Evolutionary conservation across 2,329 filamentous ascomycete genomes (phyloP).

Genomic region (Cytospora paraplurivora): DNA sequence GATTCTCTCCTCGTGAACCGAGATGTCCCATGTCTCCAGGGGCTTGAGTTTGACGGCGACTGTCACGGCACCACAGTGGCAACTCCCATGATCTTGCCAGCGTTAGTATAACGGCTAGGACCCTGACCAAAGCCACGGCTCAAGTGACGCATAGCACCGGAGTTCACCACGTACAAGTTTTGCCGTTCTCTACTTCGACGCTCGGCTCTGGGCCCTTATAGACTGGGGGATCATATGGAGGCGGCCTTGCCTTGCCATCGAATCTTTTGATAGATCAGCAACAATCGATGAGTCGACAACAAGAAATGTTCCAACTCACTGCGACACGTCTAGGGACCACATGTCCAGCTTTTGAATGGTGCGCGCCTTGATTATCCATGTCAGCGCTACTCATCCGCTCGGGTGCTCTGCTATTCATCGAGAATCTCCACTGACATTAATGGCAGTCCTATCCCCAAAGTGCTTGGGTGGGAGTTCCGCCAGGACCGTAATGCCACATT

Average conservation of each 20-base stretch:
- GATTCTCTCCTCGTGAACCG: constrained; percentile 33
- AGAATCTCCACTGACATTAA: constrained; percentile 46
- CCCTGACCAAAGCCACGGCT: background rate
- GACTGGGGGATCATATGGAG: constrained; percentile 39
- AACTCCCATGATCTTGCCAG: constrained; percentile 47
- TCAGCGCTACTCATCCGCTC: constrained; percentile 17
- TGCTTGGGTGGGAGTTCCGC: constrained; percentile 36
- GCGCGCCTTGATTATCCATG: constrained; percentile 13
- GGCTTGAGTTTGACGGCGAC: constrained; percentile 45
- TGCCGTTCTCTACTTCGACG: constrained; percentile 40
- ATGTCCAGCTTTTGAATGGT: constrained; percentile 22
- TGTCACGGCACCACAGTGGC: constrained; percentile 55
- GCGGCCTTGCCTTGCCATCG: constrained; percentile 41
- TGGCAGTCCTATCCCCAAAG: constrained; percentile 36
- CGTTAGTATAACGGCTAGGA: background rate
- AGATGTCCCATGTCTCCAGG: constrained; percentile 41
- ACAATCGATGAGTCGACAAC: background rate
- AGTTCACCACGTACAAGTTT: constrained; percentile 35
- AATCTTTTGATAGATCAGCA: constrained; percentile 35
- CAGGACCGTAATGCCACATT: constrained; percentile 50
- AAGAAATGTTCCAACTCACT: background rate
- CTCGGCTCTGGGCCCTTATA: constrained; percentile 47
- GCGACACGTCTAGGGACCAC: constrained; percentile 11
- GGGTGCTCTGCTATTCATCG: background rate
- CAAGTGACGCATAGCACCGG: background rate